phyloP scores from a whole-genome alignment of 495 filamentous ascomycete species.

The Venustampulla echinocandica region DNA sequence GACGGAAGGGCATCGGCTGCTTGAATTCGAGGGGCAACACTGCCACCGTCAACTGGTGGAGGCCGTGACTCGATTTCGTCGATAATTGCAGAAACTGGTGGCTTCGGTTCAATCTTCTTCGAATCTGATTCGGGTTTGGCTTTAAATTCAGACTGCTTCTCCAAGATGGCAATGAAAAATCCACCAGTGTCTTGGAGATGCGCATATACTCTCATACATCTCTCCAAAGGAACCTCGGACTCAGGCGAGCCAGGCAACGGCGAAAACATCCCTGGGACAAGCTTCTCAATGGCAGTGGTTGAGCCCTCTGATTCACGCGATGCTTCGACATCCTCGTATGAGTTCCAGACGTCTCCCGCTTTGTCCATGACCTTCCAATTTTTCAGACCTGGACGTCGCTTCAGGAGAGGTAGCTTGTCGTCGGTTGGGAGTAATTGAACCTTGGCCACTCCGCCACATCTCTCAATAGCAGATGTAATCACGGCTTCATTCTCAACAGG shows the following conservation, averaged over 20 bases:
- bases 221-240: conserved; percentile 61
- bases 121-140: conserved; percentile 64
- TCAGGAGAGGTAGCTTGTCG: conserved; percentile 64
- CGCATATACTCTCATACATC: conserved; percentile 87
- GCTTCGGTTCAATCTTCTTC: conserved; percentile 35
- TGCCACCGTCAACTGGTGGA: conserved; percentile 10
- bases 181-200: conserved; percentile 93
- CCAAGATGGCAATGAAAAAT: conserved; percentile 93
- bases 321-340: conserved; percentile 66
- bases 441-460: conserved; percentile 77
- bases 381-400: conserved; percentile 61
- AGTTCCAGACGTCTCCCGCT: conserved; percentile 61
- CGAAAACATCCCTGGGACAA: conserved; percentile 79
- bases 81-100: conserved; percentile 35
- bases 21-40: conserved; percentile 34
- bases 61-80: conserved; percentile 41
- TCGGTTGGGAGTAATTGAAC: conserved; percentile 77
- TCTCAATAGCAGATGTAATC: conserved; percentile 71
- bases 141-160: conserved; percentile 83
- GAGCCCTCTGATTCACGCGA: conserved; percentile 47
- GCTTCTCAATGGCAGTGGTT: conserved; percentile 43
- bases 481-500: conserved; percentile 97
- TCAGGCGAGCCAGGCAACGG: conserved; percentile 52
- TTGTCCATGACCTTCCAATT: conserved; percentile 88
- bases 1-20: conserved; percentile 38